Evolutionary conservation across 2,329 filamentous ascomycete genomes (phyloP), one percentile per base, ranked within the genome.

Genomic region (Colletotrichum higginsianum): DNA sequence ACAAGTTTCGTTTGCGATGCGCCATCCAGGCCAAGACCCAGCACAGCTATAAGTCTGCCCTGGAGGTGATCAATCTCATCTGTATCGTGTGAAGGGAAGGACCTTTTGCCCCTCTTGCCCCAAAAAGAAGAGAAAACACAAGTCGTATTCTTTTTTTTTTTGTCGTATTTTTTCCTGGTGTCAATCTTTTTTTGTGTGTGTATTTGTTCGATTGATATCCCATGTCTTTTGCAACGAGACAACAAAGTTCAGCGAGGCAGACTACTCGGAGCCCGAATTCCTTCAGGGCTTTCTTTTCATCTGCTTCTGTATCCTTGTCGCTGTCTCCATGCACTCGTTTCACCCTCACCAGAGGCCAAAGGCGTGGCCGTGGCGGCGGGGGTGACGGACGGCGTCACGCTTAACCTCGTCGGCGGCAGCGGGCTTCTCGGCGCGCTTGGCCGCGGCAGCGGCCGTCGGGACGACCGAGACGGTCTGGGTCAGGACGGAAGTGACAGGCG

Each of bases 391-490:
- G 55, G 35, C 30, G 8, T 61, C 55, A n/a, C 50, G 60, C 18
- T 56, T 56, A 35, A n/a, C 3, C 8, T 40, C 52, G 30, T 3
- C 18, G 11, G 30, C 38, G 52, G 30, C 30, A 11, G 30, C 11
- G 30, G 30, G 30, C 30, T 35, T 35, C 52, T 40, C 60, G 42
- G 66, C 46, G 30, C 56, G 62, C 68, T 66, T 60, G 50, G 57
- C 66, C 18, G 60, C 56, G 30, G 58, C 38, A 4, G 69, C 46
- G 38, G 55, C 57, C 30, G 66, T 47, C n/a, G 60, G 63, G 35
- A 68, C 64, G 56, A 73, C 53, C 18, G 71, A 72, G 56, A 73
- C 67, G 50, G 71, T 74, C 67, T 73, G 61, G 50, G 72, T 72
- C 47, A 73, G 50, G 35, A 73, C 71, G 12, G 16, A 42, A 23